Percentiles rank a stretch among this genome's conserved stretches.
Conservation (phyloP, 2,329 filamentous ascomycete genomes). For the Microcyclospora tardicrescens region DNA sequence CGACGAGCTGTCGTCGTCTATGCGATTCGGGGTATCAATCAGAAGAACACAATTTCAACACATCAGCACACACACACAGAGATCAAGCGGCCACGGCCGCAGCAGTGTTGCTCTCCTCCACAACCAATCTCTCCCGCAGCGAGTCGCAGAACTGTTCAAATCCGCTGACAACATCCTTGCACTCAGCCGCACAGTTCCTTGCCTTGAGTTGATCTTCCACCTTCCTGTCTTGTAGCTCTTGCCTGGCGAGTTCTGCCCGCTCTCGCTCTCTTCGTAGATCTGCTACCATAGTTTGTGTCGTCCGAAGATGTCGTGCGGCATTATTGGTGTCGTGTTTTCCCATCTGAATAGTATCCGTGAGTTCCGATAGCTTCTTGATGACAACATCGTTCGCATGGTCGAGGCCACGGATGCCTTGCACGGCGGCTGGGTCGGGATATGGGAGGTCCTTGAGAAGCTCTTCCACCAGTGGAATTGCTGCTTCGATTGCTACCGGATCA, state of each 20-base stretch:
- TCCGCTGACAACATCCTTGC: constrained; percentile 75
- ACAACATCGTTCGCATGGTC: constrained; percentile 55
- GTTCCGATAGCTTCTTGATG: constrained; percentile 65
- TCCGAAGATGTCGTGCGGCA: constrained; percentile 65
- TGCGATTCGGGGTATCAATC: too few species aligned
- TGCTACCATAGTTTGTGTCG: constrained; percentile 69
- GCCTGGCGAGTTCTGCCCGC: constrained; percentile 64
- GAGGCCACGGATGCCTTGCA: constrained; percentile 55
- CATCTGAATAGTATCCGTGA: constrained; percentile 91
- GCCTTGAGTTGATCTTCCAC: constrained; percentile 67
- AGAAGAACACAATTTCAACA: too few species aligned
- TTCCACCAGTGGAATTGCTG: constrained; percentile 54
- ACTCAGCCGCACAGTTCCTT: constrained; percentile 72
- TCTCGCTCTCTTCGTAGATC: constrained; percentile 79
- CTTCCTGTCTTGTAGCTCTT: constrained; percentile 62
- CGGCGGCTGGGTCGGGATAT: constrained; percentile 48
- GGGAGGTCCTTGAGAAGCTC: constrained; percentile 56
- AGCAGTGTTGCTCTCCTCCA: constrained; percentile 1
- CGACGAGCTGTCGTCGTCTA: too few species aligned
- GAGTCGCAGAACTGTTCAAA: constrained; percentile 83
- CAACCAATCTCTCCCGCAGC: constrained; percentile 45
- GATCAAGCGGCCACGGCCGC: neutral
- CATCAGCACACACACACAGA: too few species aligned
- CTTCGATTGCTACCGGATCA: constrained; percentile 53
- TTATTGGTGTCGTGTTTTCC: constrained; percentile 75